Evolutionary conservation across 768 basidiomycete species (phyloP), one percentile per base, ranked within the genome.

Genomic region (Russula lepida): DNA sequence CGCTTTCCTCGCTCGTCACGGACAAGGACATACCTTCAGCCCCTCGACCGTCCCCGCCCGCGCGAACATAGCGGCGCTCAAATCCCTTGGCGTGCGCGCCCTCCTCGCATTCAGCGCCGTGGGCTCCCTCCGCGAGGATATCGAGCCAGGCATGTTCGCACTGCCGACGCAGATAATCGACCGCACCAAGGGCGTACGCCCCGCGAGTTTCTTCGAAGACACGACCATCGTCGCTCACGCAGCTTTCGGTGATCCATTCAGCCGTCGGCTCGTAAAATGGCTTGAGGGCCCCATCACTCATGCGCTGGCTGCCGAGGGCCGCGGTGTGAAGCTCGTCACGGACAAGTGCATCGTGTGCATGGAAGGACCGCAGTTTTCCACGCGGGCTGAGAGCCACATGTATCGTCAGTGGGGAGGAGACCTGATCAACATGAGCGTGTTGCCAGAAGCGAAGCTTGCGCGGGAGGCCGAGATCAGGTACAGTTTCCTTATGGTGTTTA

Each of bases 301-400:
- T 62, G 91, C 83, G 37, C 72, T 95, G 56, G 80, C 76, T 6
- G 74, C 74, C 30, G 79, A 84, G 37, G 86, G 84, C 2, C 72
- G 78, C 11, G 80, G 78, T 1, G 83, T 86, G 39, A 76, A 82
- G 73, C 73, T 98, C 57, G 91, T 93, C 73, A 84, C 81, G 54
- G 87, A 83, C 30, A 93, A 87, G 78, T 88, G 85, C 21, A 83
- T 98, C 59, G 87, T 98, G 51, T 94, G 92, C 70, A 98, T 98
- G 92, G 94, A 98, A 71, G 95, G 95, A 52, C 90, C 90, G 33
- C 93, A 94, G 74, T 99, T 99, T 78, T 95, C 93, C 58, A 99
- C 95, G n/a, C 78, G 95, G 39, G 95, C 95, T 19, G 95, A 99
- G 81, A 94, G 91, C 69, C 68, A 81, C 68, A 93, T 97, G 94